A percentile compares a stretch with the other conserved stretches of the same genome.
Evolutionary conservation across 2,329 filamentous ascomycete species (phyloP).

Genomic region (Coniochaeta sp.): DNA sequence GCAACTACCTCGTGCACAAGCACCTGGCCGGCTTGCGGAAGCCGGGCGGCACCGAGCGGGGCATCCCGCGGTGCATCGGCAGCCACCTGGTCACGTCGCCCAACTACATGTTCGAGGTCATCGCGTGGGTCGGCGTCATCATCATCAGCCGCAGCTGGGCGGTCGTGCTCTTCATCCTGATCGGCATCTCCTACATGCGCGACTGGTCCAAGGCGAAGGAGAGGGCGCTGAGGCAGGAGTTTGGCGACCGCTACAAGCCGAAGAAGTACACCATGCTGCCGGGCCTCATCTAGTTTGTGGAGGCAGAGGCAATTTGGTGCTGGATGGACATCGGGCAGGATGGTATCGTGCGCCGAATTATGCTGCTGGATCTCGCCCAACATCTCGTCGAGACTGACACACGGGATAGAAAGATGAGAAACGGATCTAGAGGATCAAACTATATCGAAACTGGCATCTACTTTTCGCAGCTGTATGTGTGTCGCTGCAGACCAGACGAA

Average conservation of each 20-base stretch:
- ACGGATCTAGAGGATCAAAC: too few relatives aligned
- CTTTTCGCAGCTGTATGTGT: too few relatives aligned
- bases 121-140: slow-evolving; percentile 80
- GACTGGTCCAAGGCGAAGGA: slow-evolving; percentile 91
- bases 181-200: slow-evolving; percentile 74
- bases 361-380: not conserved
- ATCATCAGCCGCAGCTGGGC: slow-evolving; percentile 73
- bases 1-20: slow-evolving; percentile 73
- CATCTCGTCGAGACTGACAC: not conserved
- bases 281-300: slow-evolving; percentile 54
- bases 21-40: slow-evolving; percentile 72
- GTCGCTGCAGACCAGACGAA: too few relatives aligned
- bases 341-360: not conserved
- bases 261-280: slow-evolving; percentile 83
- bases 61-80: slow-evolving; percentile 79
- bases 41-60: slow-evolving; percentile 74
- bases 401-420: too few relatives aligned
- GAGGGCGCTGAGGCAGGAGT: slow-evolving; percentile 79
- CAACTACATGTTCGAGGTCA: slow-evolving; percentile 91
- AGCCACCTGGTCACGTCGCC: slow-evolving; percentile 88
- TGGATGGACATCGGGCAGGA: not conserved
- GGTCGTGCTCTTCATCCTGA: slow-evolving; percentile 66
- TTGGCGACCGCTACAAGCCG: slow-evolving; percentile 90
- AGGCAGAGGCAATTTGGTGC: not conserved
- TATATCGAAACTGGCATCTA: too few relatives aligned